Evolutionary conservation across 2,329 filamentous ascomycete species (phyloP).

Genomic region (Claviceps capensis): DNA sequence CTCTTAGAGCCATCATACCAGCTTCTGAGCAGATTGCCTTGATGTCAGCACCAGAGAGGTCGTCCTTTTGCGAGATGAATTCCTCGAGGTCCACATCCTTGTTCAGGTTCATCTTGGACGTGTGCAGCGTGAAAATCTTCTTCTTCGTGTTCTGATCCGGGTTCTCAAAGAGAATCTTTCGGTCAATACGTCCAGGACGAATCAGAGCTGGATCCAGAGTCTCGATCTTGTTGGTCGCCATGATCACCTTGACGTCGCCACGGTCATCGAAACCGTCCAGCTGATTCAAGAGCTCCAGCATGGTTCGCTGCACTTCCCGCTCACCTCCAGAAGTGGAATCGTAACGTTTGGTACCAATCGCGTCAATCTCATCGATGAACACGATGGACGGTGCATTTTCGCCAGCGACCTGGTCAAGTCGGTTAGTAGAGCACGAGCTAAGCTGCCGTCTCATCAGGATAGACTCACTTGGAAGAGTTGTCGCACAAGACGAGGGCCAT

Average conservation of each 20-base stretch:
- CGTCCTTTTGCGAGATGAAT: conserved; percentile 97
- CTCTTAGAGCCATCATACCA: conserved; percentile 82
- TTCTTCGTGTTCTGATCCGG: conserved; percentile 74
- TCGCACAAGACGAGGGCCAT: conserved; percentile 85
- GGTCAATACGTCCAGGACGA: conserved; percentile 91
- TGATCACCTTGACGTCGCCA: conserved; percentile 97
- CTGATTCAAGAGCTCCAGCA: conserved; percentile 96
- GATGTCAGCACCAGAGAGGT: conserved; percentile 93
- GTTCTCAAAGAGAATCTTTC: conserved; percentile 75
- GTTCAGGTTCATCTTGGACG: conserved; percentile 94
- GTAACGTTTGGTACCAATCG: conserved; percentile 97
- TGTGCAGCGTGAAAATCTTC: conserved; percentile 98
- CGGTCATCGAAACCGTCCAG: conserved; percentile 97
- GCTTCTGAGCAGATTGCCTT: conserved; percentile 98
- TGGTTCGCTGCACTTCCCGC: conserved; percentile 93
- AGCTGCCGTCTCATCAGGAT: neutral
- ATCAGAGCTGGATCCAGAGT: conserved; percentile 93
- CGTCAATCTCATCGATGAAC: conserved; percentile 98
- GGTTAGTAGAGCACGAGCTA: neutral
- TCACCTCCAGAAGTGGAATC: conserved; percentile 95
- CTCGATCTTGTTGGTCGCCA: conserved; percentile 99
- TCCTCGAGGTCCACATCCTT: conserved; percentile 97
- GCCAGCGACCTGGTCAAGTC: conserved; percentile 55
- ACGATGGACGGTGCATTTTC: conserved; percentile 96
- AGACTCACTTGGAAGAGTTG: conserved; percentile 71